phyloP scores from a whole-genome alignment of 306 rosid species.

The Albizia julibrissin region DNA sequence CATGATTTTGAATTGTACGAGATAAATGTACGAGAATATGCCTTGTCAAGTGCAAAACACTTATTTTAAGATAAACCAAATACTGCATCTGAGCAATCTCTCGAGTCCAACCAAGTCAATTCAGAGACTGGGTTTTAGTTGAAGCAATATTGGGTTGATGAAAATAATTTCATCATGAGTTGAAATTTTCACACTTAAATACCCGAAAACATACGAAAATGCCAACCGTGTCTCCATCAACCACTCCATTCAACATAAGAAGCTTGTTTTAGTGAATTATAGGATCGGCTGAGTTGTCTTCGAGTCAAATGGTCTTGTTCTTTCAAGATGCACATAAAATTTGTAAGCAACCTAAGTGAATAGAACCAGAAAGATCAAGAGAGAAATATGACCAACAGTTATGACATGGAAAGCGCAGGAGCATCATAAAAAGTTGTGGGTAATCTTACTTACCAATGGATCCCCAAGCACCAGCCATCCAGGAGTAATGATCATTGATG shows the following conservation, averaged over 20 bases:
- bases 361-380: not conserved
- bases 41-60: too few species aligned
- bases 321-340: too few species aligned
- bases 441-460: not conserved
- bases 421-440: not conserved
- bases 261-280: not conserved
- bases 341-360: too few species aligned
- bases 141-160: not conserved
- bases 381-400: not conserved
- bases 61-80: too few species aligned
- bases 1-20: too few species aligned
- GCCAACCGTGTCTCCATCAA: not conserved
- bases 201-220: not conserved
- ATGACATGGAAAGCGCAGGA: constrained; percentile 2
- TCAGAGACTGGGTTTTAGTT: not conserved
- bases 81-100: not conserved
- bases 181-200: too few species aligned
- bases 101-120: not conserved
- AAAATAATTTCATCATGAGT: too few species aligned
- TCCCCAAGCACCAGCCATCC: constrained; percentile 8
- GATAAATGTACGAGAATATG: too few species aligned
- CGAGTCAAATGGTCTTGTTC: too few species aligned
- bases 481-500: not conserved
- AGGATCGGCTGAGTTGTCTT: too few species aligned
- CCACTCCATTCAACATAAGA: constrained; percentile 1